Conservation (phyloP, 106 monocot species). For the Narthecium ossifragum region DNA sequence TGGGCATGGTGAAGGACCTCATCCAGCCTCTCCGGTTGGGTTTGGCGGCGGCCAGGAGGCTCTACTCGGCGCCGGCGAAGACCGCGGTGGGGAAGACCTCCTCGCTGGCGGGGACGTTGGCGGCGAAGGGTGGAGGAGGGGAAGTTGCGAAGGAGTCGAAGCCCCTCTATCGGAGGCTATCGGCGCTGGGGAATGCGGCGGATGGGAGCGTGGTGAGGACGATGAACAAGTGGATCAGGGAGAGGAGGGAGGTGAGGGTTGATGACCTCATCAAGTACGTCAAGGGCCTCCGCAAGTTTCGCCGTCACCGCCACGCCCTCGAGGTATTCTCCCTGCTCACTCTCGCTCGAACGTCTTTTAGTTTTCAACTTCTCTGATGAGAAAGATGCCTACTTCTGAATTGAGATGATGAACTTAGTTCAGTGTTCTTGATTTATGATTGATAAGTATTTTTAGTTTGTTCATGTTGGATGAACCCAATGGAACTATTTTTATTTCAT, state of each 20-base stretch:
- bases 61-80: too few relatives aligned
- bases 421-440: too few relatives aligned
- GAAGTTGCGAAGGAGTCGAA: neutral
- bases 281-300: constrained; percentile 49
- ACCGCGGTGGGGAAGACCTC: too few relatives aligned
- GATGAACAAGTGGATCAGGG: constrained; percentile 60
- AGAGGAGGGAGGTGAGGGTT: constrained; percentile 29
- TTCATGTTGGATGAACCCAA: too few relatives aligned
- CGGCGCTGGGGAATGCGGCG: constrained; percentile 37
- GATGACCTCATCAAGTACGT: constrained; percentile 35
- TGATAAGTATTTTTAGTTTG: too few relatives aligned
- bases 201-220: constrained; percentile 50
- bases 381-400: too few relatives aligned
- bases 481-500: too few relatives aligned
- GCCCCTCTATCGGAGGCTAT: constrained; percentile 45
- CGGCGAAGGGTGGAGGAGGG: neutral
- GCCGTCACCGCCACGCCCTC: constrained; percentile 43
- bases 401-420: too few relatives aligned
- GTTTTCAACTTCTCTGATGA: too few relatives aligned
- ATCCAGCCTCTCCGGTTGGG: too few relatives aligned
- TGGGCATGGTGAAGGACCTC: too few relatives aligned
- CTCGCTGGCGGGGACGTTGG: neutral
- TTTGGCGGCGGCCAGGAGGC: too few relatives aligned
- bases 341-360: neutral
- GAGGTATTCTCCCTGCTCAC: constrained; percentile 25